Evolutionary conservation across 164 flowering plant genomes (phyloP).

Genomic region (Aristolochia fimbriata): DNA sequence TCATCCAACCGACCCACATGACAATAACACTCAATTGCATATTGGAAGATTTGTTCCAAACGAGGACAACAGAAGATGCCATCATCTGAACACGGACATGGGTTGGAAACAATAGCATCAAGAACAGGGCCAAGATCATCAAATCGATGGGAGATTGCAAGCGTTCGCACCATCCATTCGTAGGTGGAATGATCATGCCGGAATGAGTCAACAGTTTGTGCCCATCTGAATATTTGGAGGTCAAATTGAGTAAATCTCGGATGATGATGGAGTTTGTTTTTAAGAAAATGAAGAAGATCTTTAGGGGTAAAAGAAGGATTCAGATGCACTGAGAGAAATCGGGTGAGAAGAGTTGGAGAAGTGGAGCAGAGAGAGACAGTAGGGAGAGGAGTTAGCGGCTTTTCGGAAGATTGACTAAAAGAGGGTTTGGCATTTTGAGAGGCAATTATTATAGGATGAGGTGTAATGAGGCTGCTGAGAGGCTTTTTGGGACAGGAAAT

Average conservation of each 20-base stretch:
- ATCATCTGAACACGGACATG: constrained; percentile 79
- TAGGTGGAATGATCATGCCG: constrained; percentile 78
- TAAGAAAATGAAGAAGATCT: constrained; percentile 47
- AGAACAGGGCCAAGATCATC: constrained; percentile 37
- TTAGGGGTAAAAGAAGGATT: constrained; percentile 36
- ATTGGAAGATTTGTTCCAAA: constrained; percentile 47
- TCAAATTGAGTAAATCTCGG: constrained; percentile 71
- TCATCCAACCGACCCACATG: constrained; percentile 48
- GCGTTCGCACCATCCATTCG: constrained; percentile 64
- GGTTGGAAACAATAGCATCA: constrained; percentile 40
- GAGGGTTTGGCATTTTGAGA: neutral
- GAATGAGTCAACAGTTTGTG: constrained; percentile 51
- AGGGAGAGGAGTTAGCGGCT: constrained; percentile 16
- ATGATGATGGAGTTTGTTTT: constrained; percentile 67
- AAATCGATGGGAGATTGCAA: constrained; percentile 57
- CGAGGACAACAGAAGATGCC: constrained; percentile 71
- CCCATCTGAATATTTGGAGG: constrained; percentile 66
- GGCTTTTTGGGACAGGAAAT: too few species aligned
- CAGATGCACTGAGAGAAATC: constrained; percentile 51
- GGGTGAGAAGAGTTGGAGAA: constrained; percentile 22
- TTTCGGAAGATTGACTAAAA: neutral
- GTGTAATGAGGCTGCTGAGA: too few species aligned
- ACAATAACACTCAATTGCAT: constrained; percentile 44
- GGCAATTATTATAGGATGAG: neutral
- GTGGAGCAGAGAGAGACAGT: constrained; percentile 38